Evolutionary conservation across 2,329 filamentous ascomycete genomes (phyloP).

Genomic region (Trichoderma hamatum): DNA sequence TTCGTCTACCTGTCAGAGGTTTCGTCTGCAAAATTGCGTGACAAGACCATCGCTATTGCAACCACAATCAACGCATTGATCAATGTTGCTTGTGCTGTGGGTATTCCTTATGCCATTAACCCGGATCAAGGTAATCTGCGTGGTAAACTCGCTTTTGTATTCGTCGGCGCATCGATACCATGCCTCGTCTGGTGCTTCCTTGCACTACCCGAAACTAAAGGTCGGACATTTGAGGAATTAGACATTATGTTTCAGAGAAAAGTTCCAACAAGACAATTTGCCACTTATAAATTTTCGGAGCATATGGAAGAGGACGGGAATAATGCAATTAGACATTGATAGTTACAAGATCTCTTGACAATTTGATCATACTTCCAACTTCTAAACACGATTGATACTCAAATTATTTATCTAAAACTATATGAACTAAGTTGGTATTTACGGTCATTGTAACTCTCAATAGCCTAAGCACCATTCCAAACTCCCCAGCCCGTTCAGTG

Average conservation of each 20-base stretch:
- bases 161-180: constrained; percentile 30
- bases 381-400: too few relatives aligned
- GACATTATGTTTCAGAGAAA: constrained; percentile 50
- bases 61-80: constrained; percentile 33
- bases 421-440: too few relatives aligned
- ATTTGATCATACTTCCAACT: too few relatives aligned
- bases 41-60: constrained; percentile 44
- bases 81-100: constrained; percentile 32
- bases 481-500: too few relatives aligned
- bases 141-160: constrained; percentile 46
- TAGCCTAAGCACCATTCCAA: too few relatives aligned
- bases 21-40: constrained; percentile 42
- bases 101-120: constrained; percentile 34
- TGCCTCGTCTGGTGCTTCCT: constrained; percentile 53
- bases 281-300: not conserved
- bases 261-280: not conserved
- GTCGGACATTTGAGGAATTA: constrained; percentile 55
- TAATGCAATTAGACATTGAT: not conserved
- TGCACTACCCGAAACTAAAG: constrained; percentile 55
- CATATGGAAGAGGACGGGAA: not conserved
- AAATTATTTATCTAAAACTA: too few relatives aligned
- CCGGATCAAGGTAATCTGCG: constrained; percentile 36
- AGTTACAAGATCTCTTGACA: not conserved
- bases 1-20: constrained; percentile 46
- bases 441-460: too few relatives aligned